Evolutionary conservation across 495 filamentous ascomycete genomes (phyloP), one percentile per base, ranked within the genome.

Genomic region (Xylaria flabelliformis): DNA sequence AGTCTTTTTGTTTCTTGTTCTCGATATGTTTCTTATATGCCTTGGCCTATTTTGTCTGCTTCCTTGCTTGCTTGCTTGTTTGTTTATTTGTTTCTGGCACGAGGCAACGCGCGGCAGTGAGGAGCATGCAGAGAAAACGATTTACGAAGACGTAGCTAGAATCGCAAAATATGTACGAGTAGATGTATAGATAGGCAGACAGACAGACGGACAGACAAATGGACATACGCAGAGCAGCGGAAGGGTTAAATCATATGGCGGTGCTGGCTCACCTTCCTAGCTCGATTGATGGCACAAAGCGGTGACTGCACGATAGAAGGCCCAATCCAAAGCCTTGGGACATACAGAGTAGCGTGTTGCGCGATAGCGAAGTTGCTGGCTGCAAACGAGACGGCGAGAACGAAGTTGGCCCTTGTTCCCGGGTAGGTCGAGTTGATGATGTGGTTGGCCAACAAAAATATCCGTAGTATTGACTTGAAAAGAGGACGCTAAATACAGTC

Each of bases 201-300:
- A 61, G 44, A 26, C 5, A 29, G 7, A 21, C 4, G 2, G 26
- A 26, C 9, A 41, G 26, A 17, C 4, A 46, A 3, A 53, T 8
- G 12, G 41, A 39, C 9, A n/a, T 58, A 62, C 24, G 70, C 70
- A 72, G 70, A 72, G 69, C 69, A 66, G 69, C 61, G 17, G 51
- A 67, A 64, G 59, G 70, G 39, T 67, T 29, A 72, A 72, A 72
- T 72, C 62, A 72, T 64, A 56, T 34, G 73, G 69, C 68, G 76
- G 72, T 74, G 76, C 73, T 74, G 75, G 77, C 77, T 79, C 77
- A 79, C 77, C 77, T 79, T 79, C 74, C 77, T 76, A 71, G 73
- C 72, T 73, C 61, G 39, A 64, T 44, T 64, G 36, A 42, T 44
- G 8, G 21, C 34, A 61, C 17, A 21, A 36, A 61, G 56, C 29